A percentile compares a stretch with the other conserved stretches of the same genome.
Conservation (phyloP, 1,284 basidiomycete genomes). For the Moesziomyces parantarcticus region DNA sequence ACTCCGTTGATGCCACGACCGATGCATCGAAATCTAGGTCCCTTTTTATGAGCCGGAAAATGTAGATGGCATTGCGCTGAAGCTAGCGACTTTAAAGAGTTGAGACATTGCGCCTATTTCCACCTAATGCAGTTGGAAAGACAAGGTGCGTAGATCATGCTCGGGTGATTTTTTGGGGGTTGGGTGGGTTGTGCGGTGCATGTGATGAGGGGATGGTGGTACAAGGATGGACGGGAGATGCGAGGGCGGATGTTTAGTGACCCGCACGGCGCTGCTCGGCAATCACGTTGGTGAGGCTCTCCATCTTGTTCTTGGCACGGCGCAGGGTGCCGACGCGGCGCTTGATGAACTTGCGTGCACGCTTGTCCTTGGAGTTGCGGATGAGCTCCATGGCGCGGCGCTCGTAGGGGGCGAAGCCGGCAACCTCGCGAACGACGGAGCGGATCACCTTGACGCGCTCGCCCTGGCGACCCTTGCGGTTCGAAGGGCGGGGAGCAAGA, state of each 20-base stretch:
- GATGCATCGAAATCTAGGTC: too few species aligned
- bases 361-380: conserved; percentile 90
- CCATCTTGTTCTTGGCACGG: conserved; percentile 67
- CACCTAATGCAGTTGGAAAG: too few species aligned
- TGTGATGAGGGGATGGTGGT: conserved; percentile 15
- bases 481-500: conserved; percentile 81
- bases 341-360: conserved; percentile 68
- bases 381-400: conserved; percentile 97
- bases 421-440: conserved; percentile 69
- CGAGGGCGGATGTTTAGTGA: conserved; percentile 48
- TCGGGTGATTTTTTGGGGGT: not conserved
- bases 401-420: conserved; percentile 98
- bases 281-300: conserved; percentile 63
- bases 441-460: conserved; percentile 70
- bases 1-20: too few species aligned
- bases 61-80: not conserved
- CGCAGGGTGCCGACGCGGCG: conserved; percentile 65
- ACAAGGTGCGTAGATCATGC: too few species aligned
- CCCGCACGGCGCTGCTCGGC: conserved; percentile 66
- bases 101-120: not conserved
- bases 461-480: conserved; percentile 88
- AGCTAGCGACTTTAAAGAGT: too few species aligned
- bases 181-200: too few species aligned
- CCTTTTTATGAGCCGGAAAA: too few species aligned
- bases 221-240: conserved; percentile 3